Evolutionary conservation across 257 asterid genomes (phyloP).

Genomic region (Primulina tabacum): DNA sequence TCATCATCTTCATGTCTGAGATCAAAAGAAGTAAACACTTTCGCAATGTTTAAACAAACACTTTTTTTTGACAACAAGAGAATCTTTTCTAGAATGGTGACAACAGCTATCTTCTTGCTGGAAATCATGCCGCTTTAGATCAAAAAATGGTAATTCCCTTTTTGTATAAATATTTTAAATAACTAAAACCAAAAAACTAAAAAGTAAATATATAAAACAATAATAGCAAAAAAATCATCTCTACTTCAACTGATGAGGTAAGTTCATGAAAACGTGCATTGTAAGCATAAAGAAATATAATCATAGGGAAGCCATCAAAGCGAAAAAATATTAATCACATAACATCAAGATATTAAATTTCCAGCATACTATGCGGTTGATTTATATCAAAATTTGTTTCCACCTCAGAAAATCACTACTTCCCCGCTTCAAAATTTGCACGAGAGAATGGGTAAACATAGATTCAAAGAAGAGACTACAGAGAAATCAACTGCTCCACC

Average conservation of each 20-base stretch:
- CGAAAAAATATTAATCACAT: background rate
- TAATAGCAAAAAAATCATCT: background rate
- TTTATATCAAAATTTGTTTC: too few species aligned
- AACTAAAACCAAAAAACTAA: background rate
- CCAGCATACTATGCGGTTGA: background rate
- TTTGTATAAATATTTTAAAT: background rate
- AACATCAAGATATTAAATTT: too few species aligned
- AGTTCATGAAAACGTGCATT: background rate
- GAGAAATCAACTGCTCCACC: background rate
- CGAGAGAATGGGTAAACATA: background rate
- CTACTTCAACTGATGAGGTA: background rate
- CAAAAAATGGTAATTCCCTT: background rate
- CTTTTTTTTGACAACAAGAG: background rate
- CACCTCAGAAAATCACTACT: too few species aligned
- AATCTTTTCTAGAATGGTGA: slow-evolving; percentile 6
- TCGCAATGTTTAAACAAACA: slow-evolving; percentile 20
- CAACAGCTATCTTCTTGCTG: background rate
- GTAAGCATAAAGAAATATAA: background rate
- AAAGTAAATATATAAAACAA: background rate
- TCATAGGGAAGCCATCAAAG: too few species aligned
- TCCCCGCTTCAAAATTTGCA: background rate
- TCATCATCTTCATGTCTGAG: slow-evolving; percentile 31
- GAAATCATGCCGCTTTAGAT: background rate
- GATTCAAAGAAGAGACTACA: background rate
- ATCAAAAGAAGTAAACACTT: slow-evolving; percentile 17